Evolutionary conservation across 805 yeast species (phyloP), one percentile per base, ranked within the genome.

Genomic region (Candida xyloterini): DNA sequence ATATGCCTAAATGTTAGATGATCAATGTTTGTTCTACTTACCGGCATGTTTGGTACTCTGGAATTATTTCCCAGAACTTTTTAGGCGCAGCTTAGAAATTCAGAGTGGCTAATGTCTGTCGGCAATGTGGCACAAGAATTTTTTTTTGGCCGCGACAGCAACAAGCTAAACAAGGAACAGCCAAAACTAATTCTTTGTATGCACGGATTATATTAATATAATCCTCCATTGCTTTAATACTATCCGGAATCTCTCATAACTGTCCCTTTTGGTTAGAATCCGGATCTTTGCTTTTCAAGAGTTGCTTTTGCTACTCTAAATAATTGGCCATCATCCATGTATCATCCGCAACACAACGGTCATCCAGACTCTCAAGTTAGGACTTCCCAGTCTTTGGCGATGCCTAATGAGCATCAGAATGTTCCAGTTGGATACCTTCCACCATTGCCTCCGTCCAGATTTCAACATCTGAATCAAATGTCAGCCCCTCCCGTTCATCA

Each of bases 1-100:
- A 55, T 81, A 84, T 8, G 91, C 93, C 70, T 73, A 41, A 30
- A 38, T 42, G 34, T 33, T 22, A 33, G 20, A 13, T 27, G 14
- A 3, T 14, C 25, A 13, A 14, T 9, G 7, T 11, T 10, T n/a
- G 6, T 18, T 11, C 13, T 33, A 46, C 49, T 42, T 42, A 46
- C 49, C 29, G 49, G 49, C 49, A 46, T 46, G 29, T 13, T 26
- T 35, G 22, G n/a, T 24, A 10, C 14, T 10, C 15, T 18, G 13
- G 10, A 36, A 23, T 23, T 23, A n/a, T 10, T 15, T 27, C 20
- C 20, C 11, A 20, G 16, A 27, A 27, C 11, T 27, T n/a, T 27
- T 27, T 27, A 21, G 32, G 32, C 15, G 9, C 27, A 10, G 31
- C 31, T 22, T 30, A 30, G 6, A 15, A 10, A 5, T 13, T 20